Percentiles rank a stretch among this genome's conserved stretches.
These are phyloP conservation scores for Areca catechu DNA, from an alignment of 176 grass and related monocot genomes.

Conservation along the genomic window DNA sequence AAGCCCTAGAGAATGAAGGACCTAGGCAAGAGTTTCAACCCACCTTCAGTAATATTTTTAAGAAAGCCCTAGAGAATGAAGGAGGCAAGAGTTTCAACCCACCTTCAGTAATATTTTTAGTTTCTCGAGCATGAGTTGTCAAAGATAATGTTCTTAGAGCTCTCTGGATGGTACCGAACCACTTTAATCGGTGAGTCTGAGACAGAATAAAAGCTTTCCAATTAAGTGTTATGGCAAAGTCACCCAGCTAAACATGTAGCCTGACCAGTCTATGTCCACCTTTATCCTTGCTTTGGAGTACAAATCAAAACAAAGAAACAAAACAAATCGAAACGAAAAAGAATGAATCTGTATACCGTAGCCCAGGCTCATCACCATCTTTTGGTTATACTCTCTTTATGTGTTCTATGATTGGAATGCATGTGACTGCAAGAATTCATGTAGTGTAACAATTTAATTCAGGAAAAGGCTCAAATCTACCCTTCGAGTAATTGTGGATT, in stretches of 20 bases:
- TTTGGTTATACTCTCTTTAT: too few relatives aligned
- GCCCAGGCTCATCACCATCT: too few relatives aligned
- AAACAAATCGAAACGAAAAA: too few relatives aligned
- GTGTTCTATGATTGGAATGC: too few relatives aligned
- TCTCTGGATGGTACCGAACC: slow-evolving; percentile 30
- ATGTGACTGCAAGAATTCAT: too few relatives aligned
- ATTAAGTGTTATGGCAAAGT: slow-evolving; percentile 52
- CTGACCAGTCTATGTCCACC: slow-evolving; percentile 17
- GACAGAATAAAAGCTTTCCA: slow-evolving; percentile 23
- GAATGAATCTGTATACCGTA: too few relatives aligned
- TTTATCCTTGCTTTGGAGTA: slow-evolving; percentile 41
- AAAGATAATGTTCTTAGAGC: slow-evolving; percentile 22
- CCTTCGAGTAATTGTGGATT: too few relatives aligned
- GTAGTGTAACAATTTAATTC: too few relatives aligned
- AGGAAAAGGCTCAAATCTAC: too few relatives aligned
- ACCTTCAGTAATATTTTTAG: slow-evolving; percentile 6
- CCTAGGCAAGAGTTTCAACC: background rate
- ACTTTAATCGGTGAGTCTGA: slow-evolving; percentile 53
- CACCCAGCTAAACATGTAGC: slow-evolving; percentile 30
- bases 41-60: slow-evolving; percentile 5
- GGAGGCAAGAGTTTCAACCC: background rate
- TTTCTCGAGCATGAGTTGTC: slow-evolving; percentile 22
- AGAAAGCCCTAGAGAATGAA: slow-evolving; percentile 24
- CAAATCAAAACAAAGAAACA: slow-evolving; percentile 31
- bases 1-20: slow-evolving; percentile 24